Percentiles rank a stretch among this genome's conserved stretches.
Evolutionary conservation across 768 basidiomycete genomes (phyloP).

Genomic region (Mycena amicta): DNA sequence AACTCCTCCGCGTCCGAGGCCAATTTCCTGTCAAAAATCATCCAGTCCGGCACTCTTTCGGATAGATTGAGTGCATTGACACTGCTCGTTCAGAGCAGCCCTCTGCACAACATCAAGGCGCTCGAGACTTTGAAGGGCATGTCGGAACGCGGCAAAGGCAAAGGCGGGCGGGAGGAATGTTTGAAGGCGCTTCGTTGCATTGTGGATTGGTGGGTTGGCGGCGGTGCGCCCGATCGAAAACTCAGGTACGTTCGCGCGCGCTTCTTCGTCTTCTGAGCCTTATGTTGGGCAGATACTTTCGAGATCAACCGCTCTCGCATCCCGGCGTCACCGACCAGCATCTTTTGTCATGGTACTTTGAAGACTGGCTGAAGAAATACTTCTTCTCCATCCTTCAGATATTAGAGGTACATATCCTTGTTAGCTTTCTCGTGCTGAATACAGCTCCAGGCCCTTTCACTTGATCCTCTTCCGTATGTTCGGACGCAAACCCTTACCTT

Average conservation of each 20-base stretch:
- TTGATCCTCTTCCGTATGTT: constrained; percentile 87
- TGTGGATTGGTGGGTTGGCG: constrained; percentile 97
- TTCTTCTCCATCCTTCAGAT: constrained; percentile 91
- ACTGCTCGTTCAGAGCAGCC: constrained; percentile 84
- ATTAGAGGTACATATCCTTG: constrained; percentile 65
- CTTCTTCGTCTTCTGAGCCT: too few relatives aligned
- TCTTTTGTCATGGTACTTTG: constrained; percentile 85
- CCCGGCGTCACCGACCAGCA: constrained; percentile 68
- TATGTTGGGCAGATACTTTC: constrained; percentile 70
- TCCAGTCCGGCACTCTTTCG: constrained; percentile 86
- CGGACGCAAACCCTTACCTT: constrained; percentile 82
- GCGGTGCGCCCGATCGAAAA: constrained; percentile 86
- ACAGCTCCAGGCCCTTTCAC: constrained; percentile 61
- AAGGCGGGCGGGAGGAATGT: constrained; percentile 91
- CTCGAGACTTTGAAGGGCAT: constrained; percentile 74
- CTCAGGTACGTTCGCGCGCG: constrained; percentile 60
- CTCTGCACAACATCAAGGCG: constrained; percentile 82
- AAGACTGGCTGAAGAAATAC: constrained; percentile 97
- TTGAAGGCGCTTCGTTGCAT: constrained; percentile 88
- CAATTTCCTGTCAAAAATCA: constrained; percentile 81
- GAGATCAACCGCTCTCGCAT: constrained; percentile 79
- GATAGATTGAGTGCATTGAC: constrained; percentile 91
- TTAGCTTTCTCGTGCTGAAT: not conserved
- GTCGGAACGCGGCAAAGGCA: constrained; percentile 77
- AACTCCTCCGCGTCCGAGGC: constrained; percentile 72